Conservation (phyloP, 345 rosid genomes). For the Arabis alpina region DNA sequence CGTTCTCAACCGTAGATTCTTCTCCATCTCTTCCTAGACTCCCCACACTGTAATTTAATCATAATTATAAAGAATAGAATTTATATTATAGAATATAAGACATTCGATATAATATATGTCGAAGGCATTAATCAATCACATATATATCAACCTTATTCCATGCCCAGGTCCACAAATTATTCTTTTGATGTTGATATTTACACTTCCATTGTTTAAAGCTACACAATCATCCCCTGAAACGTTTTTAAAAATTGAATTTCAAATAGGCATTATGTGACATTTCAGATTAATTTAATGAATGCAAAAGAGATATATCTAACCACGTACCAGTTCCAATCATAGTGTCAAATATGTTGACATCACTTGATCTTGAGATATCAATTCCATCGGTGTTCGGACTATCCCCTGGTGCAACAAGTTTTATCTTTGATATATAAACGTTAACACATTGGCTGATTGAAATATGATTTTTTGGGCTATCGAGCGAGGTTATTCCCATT, state of each 20-base stretch:
- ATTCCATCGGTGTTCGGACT: constrained; percentile 75
- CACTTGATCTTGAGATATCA: constrained; percentile 41
- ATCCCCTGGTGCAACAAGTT: constrained; percentile 46
- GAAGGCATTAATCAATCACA: neutral
- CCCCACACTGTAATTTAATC: constrained; percentile 51
- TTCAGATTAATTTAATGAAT: neutral
- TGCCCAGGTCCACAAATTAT: constrained; percentile 48
- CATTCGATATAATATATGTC: neutral
- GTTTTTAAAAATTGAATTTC: neutral
- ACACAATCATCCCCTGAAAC: constrained; percentile 61
- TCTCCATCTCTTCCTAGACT: constrained; percentile 53
- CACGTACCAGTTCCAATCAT: constrained; percentile 51
- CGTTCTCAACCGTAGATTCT: constrained; percentile 42
- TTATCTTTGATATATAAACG: constrained; percentile 43
- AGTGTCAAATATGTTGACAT: constrained; percentile 39
- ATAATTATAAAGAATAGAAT: neutral
- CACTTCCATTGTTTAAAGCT: constrained; percentile 45
- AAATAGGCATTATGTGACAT: neutral
- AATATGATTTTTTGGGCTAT: constrained; percentile 53
- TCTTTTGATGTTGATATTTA: constrained; percentile 27
- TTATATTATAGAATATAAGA: neutral
- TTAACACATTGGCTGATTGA: constrained; percentile 25
- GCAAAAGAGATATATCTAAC: neutral
- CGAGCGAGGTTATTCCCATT: constrained; percentile 40
- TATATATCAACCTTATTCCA: constrained; percentile 48